Evolutionary conservation across 169 alveolate genomes (phyloP).

Genomic region (Eimeria sp.): DNA sequence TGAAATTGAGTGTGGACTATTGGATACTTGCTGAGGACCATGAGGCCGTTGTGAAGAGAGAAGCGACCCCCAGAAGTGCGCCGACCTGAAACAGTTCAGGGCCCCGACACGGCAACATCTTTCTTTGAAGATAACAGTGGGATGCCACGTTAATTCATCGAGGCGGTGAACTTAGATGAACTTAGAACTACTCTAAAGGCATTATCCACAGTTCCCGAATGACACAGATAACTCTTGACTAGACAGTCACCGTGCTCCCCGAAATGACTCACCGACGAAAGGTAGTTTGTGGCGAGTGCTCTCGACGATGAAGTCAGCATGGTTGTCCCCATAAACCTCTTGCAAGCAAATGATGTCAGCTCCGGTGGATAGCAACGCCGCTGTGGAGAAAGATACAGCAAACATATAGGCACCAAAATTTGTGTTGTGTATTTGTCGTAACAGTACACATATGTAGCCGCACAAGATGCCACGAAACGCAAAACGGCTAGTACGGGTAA

Average conservation of each 20-base stretch:
- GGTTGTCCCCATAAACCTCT: constrained; percentile 92
- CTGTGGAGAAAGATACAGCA: constrained; percentile 8
- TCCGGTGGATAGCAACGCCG: constrained; percentile 90
- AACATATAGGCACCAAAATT: background rate
- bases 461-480: background rate
- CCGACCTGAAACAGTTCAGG: constrained; percentile 62
- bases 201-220: background rate
- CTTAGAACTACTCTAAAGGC: background rate
- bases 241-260: background rate
- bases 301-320: constrained; percentile 90
- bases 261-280: constrained; percentile 85
- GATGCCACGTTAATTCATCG: background rate
- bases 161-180: too few species aligned
- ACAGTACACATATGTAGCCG: background rate
- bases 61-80: constrained; percentile 84
- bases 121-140: background rate
- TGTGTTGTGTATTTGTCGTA: background rate
- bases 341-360: constrained; percentile 95
- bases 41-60: constrained; percentile 93
- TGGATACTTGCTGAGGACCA: constrained; percentile 94
- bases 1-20: constrained; percentile 91
- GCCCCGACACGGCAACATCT: background rate
- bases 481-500: background rate
- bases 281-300: constrained; percentile 91
- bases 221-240: background rate